Base-by-base conservation (phyloP, 768 basidiomycete species). In the Russula sp. region DNA sequence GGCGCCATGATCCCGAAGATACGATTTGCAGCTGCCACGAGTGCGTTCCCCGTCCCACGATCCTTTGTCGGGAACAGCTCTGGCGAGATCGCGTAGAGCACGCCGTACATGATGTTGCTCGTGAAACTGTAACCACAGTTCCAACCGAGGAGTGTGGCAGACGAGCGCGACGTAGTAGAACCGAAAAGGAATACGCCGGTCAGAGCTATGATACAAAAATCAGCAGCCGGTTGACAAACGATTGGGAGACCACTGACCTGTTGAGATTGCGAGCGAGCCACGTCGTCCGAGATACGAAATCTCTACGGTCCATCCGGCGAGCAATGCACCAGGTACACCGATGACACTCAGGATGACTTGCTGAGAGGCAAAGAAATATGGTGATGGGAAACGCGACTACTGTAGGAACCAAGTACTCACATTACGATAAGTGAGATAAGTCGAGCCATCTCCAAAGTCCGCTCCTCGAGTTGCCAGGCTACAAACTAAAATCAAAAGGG, bases 401-500 rank as follows among this genome's bases (percentile, higher is more conserved):
- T 18, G 16, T 2, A 62, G 32, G 22, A 13, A 36, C 38, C 18
- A 6, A 22, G 28, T 7, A 60, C 79, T 9, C 68, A 86, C 86
- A 63, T 90, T 90, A 22, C 89, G 83, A 68, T 91, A 91, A 0
- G 88, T 88, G 68, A 85, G 86, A 68, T 88, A 83, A 3, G 84
- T 73, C 5, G 86, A 87, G 0, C 84, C 81, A 63, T 89, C 88
- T 2, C 88, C 88, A 58, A 89, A 88, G 57, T 83, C 73, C 0
- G 86, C 83, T 9, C 89, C 89, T 50, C 86, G 79, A n/a, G 76
- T 85, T 22, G 81, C 74, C 34, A 90, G 80, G 71, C 87, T 88
- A 68, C 57, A 57, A 64, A 68, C 11, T 0, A 22, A 26, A 10
- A 48, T 60, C 54, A 63, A n/a, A 11, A 13, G 34, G 22, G n/a